Percentiles rank a stretch among this genome's conserved stretches.
Evolutionary conservation across 192 early-diverging fungal species (phyloP).

Genomic region (Rhizophagus sp.): DNA sequence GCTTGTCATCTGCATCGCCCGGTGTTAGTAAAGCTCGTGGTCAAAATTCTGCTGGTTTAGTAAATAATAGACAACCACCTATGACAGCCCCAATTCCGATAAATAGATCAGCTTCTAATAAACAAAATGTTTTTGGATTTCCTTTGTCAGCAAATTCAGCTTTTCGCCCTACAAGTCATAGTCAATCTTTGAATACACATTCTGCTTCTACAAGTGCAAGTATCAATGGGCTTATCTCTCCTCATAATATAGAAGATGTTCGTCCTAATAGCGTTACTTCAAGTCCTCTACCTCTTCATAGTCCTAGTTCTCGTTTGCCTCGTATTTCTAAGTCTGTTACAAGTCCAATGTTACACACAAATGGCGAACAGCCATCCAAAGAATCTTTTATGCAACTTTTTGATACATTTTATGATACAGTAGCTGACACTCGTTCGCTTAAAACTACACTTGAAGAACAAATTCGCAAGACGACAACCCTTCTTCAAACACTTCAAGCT

Average conservation of each 20-base stretch:
- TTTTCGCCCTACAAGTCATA: conserved; percentile 11
- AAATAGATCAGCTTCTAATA: neutral
- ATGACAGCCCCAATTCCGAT: neutral
- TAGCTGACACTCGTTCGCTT: conserved; percentile 61
- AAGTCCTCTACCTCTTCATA: too few species aligned
- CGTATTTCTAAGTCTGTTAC: neutral
- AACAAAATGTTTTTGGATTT: neutral
- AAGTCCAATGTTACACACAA: neutral
- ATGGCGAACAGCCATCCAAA: conserved; percentile 31
- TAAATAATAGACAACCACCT: neutral
- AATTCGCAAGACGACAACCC: conserved; percentile 65
- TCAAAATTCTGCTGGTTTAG: conserved; percentile 4
- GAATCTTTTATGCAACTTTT: conserved; percentile 58
- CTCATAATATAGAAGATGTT: conserved; percentile 17
- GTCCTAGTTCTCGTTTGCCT: neutral
- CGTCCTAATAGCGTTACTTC: neutral
- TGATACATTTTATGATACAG: conserved; percentile 56
- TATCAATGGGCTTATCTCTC: conserved; percentile 28
- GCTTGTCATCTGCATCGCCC: neutral
- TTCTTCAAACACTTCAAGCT: conserved; percentile 75
- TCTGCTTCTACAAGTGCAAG: conserved; percentile 29
- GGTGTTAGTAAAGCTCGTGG: neutral
- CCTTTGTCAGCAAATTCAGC: conserved; percentile 22
- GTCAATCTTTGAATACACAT: conserved; percentile 2
- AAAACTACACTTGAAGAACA: conserved; percentile 74